Evolutionary conservation across 345 rosid species (phyloP).

Genomic region (Eucalyptus camaldulensis): DNA sequence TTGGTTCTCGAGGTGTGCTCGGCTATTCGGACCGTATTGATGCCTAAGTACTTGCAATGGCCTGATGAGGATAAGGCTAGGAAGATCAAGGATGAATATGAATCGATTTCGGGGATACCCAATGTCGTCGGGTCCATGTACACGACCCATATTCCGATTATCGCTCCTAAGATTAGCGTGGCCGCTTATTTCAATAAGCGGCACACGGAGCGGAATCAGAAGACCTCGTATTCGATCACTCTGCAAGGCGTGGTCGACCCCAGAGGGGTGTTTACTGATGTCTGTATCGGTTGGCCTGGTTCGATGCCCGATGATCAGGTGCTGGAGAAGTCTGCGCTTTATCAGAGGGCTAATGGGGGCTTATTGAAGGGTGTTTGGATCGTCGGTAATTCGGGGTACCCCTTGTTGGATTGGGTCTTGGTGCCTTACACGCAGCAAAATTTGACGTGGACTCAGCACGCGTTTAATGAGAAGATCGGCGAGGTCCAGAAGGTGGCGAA

Average conservation of each 20-base stretch:
- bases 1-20: conserved; percentile 9
- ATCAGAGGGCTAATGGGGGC: conserved; percentile 8
- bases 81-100: background rate
- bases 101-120: conserved; percentile 6
- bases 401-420: conserved; percentile 8
- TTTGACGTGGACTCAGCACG: conserved; percentile 11
- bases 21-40: conserved; percentile 2
- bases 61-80: background rate
- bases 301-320: conserved; percentile 12
- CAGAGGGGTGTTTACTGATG: conserved; percentile 5
- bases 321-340: conserved; percentile 8
- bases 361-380: conserved; percentile 11
- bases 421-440: conserved; percentile 9
- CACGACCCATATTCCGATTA: conserved; percentile 11
- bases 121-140: conserved; percentile 12
- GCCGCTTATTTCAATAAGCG: conserved; percentile 11
- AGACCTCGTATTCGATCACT: conserved; percentile 13
- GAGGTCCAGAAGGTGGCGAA: conserved; percentile 4
- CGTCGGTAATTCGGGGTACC: conserved; percentile 3
- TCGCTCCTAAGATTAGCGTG: conserved; percentile 13
- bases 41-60: conserved; percentile 12
- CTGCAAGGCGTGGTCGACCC: conserved; percentile 14
- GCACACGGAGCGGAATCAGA: conserved; percentile 13
- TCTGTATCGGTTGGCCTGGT: conserved; percentile 15
- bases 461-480: conserved; percentile 10